Conservation (phyloP, 495 filamentous ascomycete genomes). For the Evernia prunastri region DNA sequence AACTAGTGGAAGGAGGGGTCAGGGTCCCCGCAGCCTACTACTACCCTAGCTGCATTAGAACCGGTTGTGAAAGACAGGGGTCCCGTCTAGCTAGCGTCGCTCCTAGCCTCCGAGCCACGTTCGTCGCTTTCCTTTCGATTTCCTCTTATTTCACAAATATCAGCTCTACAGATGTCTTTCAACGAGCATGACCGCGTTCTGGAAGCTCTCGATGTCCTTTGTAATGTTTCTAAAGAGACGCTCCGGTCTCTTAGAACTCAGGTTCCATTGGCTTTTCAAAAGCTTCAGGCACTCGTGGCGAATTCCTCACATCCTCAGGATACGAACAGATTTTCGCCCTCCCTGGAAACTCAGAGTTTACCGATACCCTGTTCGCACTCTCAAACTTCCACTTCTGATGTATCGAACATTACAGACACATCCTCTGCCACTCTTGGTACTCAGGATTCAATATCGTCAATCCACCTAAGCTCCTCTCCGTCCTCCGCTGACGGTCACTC, state of each 20-base stretch:
- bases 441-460: neutral
- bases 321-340: conserved; percentile 4
- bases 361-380: neutral
- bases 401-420: neutral
- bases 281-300: conserved; percentile 2
- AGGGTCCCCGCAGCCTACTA: neutral
- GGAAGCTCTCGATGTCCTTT: conserved; percentile 5
- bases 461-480: neutral
- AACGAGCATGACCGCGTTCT: neutral
- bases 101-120: neutral
- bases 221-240: conserved; percentile 5
- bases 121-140: no score
- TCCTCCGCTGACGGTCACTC: neutral
- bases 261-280: conserved; percentile 3
- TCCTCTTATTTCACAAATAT: conserved; percentile 7
- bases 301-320: neutral
- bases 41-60: conserved; percentile 3
- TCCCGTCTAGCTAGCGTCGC: conserved; percentile 1
- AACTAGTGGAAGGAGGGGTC: neutral
- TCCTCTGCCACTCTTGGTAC: neutral
- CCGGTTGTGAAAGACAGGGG: neutral
- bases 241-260: conserved; percentile 1
- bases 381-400: conserved; percentile 1
- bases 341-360: neutral
- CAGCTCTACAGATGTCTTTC: conserved; percentile 4